Base-by-base conservation (phyloP, 2,329 filamentous ascomycete species). In the Dothiorella sarmentorum region DNA sequence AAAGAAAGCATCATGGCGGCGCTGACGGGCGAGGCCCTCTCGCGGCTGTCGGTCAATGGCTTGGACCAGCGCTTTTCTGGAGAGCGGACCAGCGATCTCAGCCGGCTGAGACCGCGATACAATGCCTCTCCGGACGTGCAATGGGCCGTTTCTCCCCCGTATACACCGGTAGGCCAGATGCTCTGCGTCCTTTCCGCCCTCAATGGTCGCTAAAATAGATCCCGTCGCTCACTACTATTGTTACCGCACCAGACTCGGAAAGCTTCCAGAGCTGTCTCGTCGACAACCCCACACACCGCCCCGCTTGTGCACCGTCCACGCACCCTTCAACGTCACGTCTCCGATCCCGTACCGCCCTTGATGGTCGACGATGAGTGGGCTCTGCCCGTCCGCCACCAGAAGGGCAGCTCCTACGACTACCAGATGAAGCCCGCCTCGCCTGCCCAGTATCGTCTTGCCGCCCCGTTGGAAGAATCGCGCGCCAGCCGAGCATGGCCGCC, bases 401-500 rank as follows among this genome's bases (percentile, higher is more conserved):
- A 56, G 26, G 38, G 15, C 22, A 56, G 47, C 58, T 37, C 40
- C 26, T 49, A 29, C 11, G 38, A 55, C 10, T 55, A 37, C 45
- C 42, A 37, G 22, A 17, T 44, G 24, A 52, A 38, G 31, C 35
- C 56, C 35, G 24, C 26, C 29, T 45, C 45, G 9, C 55, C 44
- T 9, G 37, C 27, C 31, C 43, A 45, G n/a, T 37, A 44, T 10
- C 29, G 49, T n/a, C 35, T 45, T 3, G 24, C 15, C 29, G 45
- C 38, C 56, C 45, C 44, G 31, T n/a, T 73, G 55, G 71, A 73
- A n/a, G 71, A 72, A 55, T 72, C 69, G 52, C 68, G 71, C 55
- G 65, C 59, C 44, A 31, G 27, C 68, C 68, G 35, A 65, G 69
- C 63, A 64, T 76, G 74, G 74, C 74, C 74, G 22, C 74, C 74